Base-by-base conservation (phyloP, 208 protist genomes). In the Phytomonas francai region DNA sequence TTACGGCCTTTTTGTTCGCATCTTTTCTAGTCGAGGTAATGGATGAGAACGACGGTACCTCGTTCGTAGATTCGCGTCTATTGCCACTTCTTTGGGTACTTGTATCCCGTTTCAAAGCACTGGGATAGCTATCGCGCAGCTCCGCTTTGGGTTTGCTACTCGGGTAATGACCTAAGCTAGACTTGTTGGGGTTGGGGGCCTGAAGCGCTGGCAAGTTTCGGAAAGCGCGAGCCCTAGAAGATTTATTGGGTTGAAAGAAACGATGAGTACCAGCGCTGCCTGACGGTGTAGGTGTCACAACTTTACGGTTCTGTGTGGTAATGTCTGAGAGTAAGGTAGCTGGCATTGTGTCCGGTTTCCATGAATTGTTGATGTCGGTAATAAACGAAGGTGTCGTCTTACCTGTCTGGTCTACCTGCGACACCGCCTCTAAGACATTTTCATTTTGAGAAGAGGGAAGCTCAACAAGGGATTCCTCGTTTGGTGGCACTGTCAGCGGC, bases 131-230 rank as follows among this genome's bases (percentile, higher is more conserved):
- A 54, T 22, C 45, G 2, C 45, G 45, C 22, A 54, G 45, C 6
- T 54, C 45, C 5, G 5, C 19, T 25, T 54, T 54, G 19, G 1
- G 0, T 54, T 25, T 22, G 19, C 45, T 54, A 25, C 45, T 25
- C 25, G 45, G 7, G 1, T 3, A 19, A 25, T 22, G 45, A 12
- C 25, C 45, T 54, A 54, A 25, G 6, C 45, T 54, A 54, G 8
- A 12, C 2, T 54, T 54, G 45, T 3, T 25, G 45, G 45, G 19
- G 25, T 19, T 25, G 19, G 45, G 19, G 25, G 25, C 45, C 6
- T 54, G 45, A 54, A 54, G 45, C 19, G 45, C 45, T 25, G 45
- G 45, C 45, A 54, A 54, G 45, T 54, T 54, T 54, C 45, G 45
- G 19, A 54, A 19, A 25, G 45, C 45, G 5, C 45, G 45, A 1